Percentiles rank a stretch among this genome's conserved stretches.
Evolutionary conservation across 805 yeast species (phyloP).

Genomic region (Ogataea ganodermae): DNA sequence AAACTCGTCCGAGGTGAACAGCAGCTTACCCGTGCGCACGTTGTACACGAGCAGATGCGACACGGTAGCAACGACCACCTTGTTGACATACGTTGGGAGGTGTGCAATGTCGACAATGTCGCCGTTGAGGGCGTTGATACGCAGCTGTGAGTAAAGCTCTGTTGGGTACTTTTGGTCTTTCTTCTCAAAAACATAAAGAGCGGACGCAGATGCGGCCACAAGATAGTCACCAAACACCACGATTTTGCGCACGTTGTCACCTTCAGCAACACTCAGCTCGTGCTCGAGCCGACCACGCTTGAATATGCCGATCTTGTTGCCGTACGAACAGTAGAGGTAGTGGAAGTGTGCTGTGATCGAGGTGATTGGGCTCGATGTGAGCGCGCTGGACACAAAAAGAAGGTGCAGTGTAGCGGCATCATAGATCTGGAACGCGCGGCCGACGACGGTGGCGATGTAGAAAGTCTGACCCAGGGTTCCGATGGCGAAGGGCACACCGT

Average conservation of each 20-base stretch:
- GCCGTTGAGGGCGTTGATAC: constrained; percentile 65
- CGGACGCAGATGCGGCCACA: constrained; percentile 51
- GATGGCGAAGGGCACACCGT: constrained; percentile 79
- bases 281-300: constrained; percentile 74
- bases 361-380: constrained; percentile 69
- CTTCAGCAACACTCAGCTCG: constrained; percentile 33
- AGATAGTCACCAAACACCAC: constrained; percentile 78
- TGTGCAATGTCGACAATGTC: constrained; percentile 70
- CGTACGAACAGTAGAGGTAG: constrained; percentile 76
- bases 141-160: constrained; percentile 67
- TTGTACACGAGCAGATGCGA: constrained; percentile 64
- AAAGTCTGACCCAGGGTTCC: constrained; percentile 88
- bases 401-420: constrained; percentile 87
- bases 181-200: constrained; percentile 35
- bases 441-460: constrained; percentile 87
- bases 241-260: constrained; percentile 47
- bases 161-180: constrained; percentile 48
- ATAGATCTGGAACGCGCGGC: constrained; percentile 85
- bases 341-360: constrained; percentile 81
- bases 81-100: constrained; percentile 90
- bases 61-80: constrained; percentile 80
- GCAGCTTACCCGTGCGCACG: constrained; percentile 70
- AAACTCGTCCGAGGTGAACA: constrained; percentile 54
- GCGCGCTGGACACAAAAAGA: constrained; percentile 80
- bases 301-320: constrained; percentile 70